Base-by-base conservation (phyloP, 768 basidiomycete genomes). In the Pulveroboletus sp. region DNA sequence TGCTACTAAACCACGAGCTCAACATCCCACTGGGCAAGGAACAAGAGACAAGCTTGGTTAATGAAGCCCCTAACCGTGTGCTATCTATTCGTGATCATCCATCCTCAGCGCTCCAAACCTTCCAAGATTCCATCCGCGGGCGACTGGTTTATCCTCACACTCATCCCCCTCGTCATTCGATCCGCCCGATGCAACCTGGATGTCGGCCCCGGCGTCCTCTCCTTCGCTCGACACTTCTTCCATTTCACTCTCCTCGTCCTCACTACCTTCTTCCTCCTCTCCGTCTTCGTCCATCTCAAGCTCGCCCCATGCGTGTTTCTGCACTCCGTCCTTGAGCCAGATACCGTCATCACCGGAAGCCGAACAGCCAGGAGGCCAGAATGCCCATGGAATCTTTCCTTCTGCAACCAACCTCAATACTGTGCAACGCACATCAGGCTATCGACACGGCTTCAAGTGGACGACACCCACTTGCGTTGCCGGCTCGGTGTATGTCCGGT, bases 401-500 rank as follows among this genome's bases (percentile, higher is more conserved):
- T 96, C 93, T 0, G 92, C 87, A 24, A 94, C 70, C n/a, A 79
- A 69, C 40, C 92, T 80, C 54, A 96, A 73, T 50, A 94, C 92
- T 94, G 49, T 12, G 5, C 45, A 8, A 39, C 21, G 44, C 36
- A 37, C 26, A 43, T 21, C 31, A 33, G 8, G 21, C 21, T 14
- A 27, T 51, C 50, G 53, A 50, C 8, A 30, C 15, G 12, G 21
- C n/a, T n/a, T 3, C 2, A 30, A 18, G 5, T 12, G 28, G 30
- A 17, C 50, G n/a, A 46, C 8, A 79, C 90, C 66, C 65, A 93
- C 93, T 83, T 10, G 83, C 81, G 64, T 94, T 94, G 30, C 93
- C 94, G 3, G 94, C 90, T 37, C 94, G 80, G 61, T 91, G 85
- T 21, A 88, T 72, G 69, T 98, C 94, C 3, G 93, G 86, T 53